Conservation (phyloP, 2,329 filamentous ascomycete genomes). For the Nectriaceae sp. region DNA sequence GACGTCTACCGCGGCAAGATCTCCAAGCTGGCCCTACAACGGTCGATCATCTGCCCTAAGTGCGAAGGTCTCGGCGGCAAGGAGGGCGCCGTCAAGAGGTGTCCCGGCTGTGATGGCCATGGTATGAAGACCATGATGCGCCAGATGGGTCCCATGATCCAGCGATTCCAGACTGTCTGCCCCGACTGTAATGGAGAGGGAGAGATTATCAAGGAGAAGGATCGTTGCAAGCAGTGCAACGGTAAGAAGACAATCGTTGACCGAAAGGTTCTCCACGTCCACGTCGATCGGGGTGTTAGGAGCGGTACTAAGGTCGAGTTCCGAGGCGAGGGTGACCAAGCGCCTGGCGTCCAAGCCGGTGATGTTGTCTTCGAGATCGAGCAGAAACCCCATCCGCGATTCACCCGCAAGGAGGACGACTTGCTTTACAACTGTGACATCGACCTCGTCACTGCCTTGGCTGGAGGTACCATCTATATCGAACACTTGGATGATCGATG, state of each 20-base stretch:
- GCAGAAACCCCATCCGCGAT: constrained; percentile 95
- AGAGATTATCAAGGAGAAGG: constrained; percentile 94
- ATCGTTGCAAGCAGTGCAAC: constrained; percentile 93
- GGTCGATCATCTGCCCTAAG: constrained; percentile 94
- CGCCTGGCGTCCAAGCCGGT: constrained; percentile 87
- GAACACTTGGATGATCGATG: constrained; percentile 98
- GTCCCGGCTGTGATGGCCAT: constrained; percentile 84
- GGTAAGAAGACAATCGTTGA: constrained; percentile 99
- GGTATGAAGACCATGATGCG: constrained; percentile 99
- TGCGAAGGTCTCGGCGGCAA: constrained; percentile 95
- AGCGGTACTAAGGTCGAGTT: constrained; percentile 97
- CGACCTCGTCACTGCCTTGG: constrained; percentile 91
- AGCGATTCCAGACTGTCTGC: constrained; percentile 99
- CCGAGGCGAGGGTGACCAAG: constrained; percentile 93
- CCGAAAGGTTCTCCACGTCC: constrained; percentile 96
- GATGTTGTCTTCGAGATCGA: constrained; percentile 99
- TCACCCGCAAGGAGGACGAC: constrained; percentile 95
- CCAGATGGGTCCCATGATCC: constrained; percentile 99
- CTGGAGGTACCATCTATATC: constrained; percentile 85
- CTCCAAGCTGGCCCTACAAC: constrained; percentile 95
- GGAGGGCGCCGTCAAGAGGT: constrained; percentile 95
- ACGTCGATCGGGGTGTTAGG: constrained; percentile 92
- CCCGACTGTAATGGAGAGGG: constrained; percentile 97
- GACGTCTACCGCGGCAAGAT: constrained; percentile 98
- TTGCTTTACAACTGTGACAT: constrained; percentile 95